Percentiles rank a stretch among this genome's conserved stretches.
These are phyloP conservation scores for Pythium brachiatum DNA, from an alignment of 352 stramenopile species.

Conservation along the genomic window DNA sequence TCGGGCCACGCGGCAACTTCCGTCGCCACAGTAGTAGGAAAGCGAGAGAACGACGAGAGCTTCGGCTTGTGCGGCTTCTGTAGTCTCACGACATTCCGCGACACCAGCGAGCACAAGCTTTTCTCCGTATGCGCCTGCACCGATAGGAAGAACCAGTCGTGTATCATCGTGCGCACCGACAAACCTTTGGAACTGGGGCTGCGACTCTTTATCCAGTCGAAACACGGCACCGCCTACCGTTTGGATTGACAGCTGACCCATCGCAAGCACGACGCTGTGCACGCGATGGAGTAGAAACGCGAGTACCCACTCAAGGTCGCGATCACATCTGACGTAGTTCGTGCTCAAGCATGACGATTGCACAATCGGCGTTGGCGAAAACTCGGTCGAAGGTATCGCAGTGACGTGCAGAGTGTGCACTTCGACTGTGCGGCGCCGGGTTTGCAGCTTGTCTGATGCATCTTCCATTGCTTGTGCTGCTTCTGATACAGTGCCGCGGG, in stretches of 20 bases:
- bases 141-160: slow-evolving; percentile 4
- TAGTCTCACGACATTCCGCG: background rate
- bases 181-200: slow-evolving; percentile 3
- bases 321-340: background rate
- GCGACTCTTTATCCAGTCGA: slow-evolving; percentile 2
- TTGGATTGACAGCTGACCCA: slow-evolving; percentile 7
- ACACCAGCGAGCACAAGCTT: slow-evolving; percentile 3
- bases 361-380: background rate
- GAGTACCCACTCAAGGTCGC: slow-evolving; percentile 26
- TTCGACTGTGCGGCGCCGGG: background rate
- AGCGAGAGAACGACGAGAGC: slow-evolving; percentile 24
- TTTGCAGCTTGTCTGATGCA: background rate
- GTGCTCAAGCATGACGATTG: background rate
- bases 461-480: background rate
- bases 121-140: slow-evolving; percentile 9
- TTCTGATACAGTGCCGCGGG: background rate
- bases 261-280: background rate
- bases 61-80: background rate
- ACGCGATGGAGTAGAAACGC: slow-evolving; percentile 8
- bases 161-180: background rate
- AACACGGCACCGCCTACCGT: slow-evolving; percentile 2
- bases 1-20: slow-evolving; percentile 9
- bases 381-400: background rate
- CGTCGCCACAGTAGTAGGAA: slow-evolving; percentile 7
- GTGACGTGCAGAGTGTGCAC: background rate